Base-by-base conservation (phyloP, 805 yeast species). In the Teunomyces aglyptinius region DNA sequence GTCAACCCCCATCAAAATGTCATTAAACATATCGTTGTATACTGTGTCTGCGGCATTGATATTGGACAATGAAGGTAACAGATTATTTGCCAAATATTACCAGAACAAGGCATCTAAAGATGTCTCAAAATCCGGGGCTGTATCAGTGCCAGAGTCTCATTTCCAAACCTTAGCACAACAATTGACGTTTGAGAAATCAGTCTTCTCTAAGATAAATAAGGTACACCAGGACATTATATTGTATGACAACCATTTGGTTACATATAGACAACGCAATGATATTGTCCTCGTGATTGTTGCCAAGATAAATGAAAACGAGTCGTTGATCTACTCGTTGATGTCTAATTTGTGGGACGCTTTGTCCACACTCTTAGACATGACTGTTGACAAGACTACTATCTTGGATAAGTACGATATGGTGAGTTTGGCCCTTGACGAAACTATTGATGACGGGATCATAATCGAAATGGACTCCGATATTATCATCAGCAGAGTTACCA, bases 381-480 rank as follows among this genome's bases (percentile, higher is more conserved):
- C 86, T 11, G 72, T 91, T 51, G 98, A 94, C 67, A 88, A 83
- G 64, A 77, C 83, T 54, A 79, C 91, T 3, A 71, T 92, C 39
- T 78, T 83, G 57, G 96, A 88, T 53, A 81, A 85, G 63, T 94
- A 85, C 63, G 99, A 94, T 67, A 76, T 88, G 75, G 85, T 90
- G 32, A 75, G 89, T 38, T 77, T 94, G 64, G 88, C 95, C 3
- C 79, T 91, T 38, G 99, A 94, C 65, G 98, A 94, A 68, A 78
- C 95, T 7, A 75, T 94, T 42, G 99, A 94, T 63, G 96, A 91
- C 62, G 99, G 98, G 34, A 82, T 94, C 52, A 82, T 94, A 47
- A 76, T 94, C 55, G 97, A 94, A 65, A 85, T 90, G 22, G 97
- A 94, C 59, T 83, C 96, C 4, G 81, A 85, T 29, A 82, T 88